Base-by-base conservation (phyloP, 2,329 filamentous ascomycete species). In the Venturia effusa region DNA sequence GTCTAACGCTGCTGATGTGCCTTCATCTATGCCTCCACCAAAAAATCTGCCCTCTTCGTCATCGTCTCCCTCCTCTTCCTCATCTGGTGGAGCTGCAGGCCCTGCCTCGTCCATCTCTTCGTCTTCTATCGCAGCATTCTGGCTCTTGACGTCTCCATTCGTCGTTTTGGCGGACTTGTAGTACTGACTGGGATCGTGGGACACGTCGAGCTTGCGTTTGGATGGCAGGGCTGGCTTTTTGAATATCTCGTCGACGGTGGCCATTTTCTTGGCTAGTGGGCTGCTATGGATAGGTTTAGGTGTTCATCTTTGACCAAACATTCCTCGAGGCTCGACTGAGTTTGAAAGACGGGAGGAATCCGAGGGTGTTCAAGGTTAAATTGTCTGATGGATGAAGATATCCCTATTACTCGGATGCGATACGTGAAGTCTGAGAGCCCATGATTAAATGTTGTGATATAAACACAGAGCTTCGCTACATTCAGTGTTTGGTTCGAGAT, bases 1-100 rank as follows among this genome's bases (percentile, higher is more conserved):
- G 75, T 97, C 89, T 71, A 99, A 82, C 24, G 94, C 90, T 69
- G 92, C 84, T 2, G 86, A 87, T 68, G 95, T 91, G 68, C 90
- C 83, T 65, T 87, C 83, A 32, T 88, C 90, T 69, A 99, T 88
- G 40, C 94, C 94, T 63, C 92, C 90, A 54, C 93, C 94, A 70
- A 97, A 99, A 79, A 99, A 99, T 13, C 94, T 87, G 0, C 93
- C 94, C 67, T 96, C 94, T 62, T 96, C 91, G 69, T 96, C 92
- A 68, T 93, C 89, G 10, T 78, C 78, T 13, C 83, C 82, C 39
- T 74, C 77, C 61, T 83, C 82, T 59, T 83, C 84, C 41, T 81
- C 77, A 48, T 75, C 74, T 7, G 80, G 79, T 17, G 84, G 73
- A 8, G 75, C 82, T 54, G 84, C 80, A 0, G 82, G 82, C 0